Conservation (phyloP, 768 basidiomycete species). For the Russula lepida region DNA sequence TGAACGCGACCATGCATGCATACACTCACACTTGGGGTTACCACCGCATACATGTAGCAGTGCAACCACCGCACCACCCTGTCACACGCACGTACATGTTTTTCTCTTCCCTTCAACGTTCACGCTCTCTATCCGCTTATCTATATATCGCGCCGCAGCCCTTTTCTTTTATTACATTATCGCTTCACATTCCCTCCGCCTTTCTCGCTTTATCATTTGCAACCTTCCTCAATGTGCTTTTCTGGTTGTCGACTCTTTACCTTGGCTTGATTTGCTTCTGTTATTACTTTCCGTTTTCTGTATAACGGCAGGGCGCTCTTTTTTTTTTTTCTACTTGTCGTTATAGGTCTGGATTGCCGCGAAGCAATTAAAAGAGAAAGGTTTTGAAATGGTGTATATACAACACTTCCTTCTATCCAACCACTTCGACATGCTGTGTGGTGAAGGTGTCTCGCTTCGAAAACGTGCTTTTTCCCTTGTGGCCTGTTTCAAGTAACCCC, state of each 20-base stretch:
- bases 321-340: neutral
- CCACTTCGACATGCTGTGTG: neutral
- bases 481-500: neutral
- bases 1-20: neutral
- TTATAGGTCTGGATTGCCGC: neutral
- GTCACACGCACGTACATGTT: conserved; percentile 3
- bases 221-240: neutral
- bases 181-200: neutral
- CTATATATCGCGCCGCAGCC: conserved; percentile 4
- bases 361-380: neutral
- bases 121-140: conserved; percentile 8
- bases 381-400: conserved; percentile 1
- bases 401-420: neutral
- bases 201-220: neutral
- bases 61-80: conserved; percentile 9
- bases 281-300: conserved; percentile 4
- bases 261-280: neutral
- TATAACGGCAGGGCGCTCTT: conserved; percentile 1
- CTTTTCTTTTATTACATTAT: conserved; percentile 10
- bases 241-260: neutral
- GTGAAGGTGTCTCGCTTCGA: neutral
- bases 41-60: conserved; percentile 6
- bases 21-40: conserved; percentile 5
- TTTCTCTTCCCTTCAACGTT: neutral
- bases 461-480: neutral